Evolutionary conservation across 106 monocot genomes (phyloP).

Genomic region (Dendrobium chrysotoxum): DNA sequence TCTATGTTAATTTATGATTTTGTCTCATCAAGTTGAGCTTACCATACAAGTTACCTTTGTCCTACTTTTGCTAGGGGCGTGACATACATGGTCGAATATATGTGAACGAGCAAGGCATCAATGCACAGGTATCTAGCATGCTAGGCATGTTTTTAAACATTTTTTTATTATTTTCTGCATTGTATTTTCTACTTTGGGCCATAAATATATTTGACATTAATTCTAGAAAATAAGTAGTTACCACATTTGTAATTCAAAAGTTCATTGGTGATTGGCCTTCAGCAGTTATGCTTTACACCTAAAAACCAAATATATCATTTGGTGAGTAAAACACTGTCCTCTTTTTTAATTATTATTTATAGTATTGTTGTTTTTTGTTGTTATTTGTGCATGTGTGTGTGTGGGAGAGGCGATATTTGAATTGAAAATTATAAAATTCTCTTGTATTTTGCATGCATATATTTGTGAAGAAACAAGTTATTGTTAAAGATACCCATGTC

Average conservation of each 20-base stretch:
- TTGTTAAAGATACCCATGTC: no score
- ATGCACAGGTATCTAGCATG: conserved; percentile 52
- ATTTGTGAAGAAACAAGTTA: no score
- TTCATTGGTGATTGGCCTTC: neutral
- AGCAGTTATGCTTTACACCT: neutral
- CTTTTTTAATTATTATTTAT: no score
- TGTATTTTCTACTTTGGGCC: neutral
- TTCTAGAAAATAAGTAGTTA: neutral
- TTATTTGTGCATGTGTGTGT: no score
- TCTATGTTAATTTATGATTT: neutral
- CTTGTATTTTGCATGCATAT: no score
- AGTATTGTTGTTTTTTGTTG: no score
- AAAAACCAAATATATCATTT: no score
- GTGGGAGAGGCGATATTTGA: no score
- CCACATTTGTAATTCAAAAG: neutral
- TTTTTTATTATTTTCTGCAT: neutral
- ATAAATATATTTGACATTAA: neutral
- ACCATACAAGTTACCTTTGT: neutral
- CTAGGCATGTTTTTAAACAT: neutral
- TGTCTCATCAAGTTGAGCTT: neutral
- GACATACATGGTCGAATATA: conserved; percentile 79
- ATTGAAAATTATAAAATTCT: no score
- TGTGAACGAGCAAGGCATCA: conserved; percentile 77
- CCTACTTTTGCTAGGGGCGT: conserved; percentile 38
- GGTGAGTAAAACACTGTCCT: no score